These are phyloP conservation scores for Mesostigma viride DNA, from an alignment of 139 green algal species.

Conservation along the genomic window DNA sequence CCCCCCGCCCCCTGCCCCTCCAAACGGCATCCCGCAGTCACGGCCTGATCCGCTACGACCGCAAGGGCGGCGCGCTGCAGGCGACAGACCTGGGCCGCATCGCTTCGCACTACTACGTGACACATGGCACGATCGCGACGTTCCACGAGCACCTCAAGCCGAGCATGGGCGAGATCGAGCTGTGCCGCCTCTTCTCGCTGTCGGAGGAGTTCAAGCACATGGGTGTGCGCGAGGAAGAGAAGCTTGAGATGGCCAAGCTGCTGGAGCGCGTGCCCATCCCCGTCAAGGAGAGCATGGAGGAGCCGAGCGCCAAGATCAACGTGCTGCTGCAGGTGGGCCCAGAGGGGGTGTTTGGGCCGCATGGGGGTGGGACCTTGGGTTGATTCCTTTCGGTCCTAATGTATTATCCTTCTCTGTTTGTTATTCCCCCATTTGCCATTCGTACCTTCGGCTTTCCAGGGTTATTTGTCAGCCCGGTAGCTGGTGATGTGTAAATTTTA, in stretches of 20 bases:
- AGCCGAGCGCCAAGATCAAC: slow-evolving; percentile 80
- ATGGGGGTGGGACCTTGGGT: no score
- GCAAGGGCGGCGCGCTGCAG: slow-evolving; percentile 73
- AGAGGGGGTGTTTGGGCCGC: no score
- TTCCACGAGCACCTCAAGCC: slow-evolving; percentile 95
- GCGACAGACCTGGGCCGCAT: slow-evolving; percentile 87
- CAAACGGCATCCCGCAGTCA: no score
- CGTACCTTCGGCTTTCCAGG: not conserved
- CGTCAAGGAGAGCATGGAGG: slow-evolving; percentile 92
- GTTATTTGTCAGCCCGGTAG: not conserved
- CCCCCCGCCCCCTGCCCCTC: no score
- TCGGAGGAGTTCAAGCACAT: slow-evolving; percentile 84
- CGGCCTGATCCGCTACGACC: slow-evolving; percentile 87
- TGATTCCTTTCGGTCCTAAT: not conserved
- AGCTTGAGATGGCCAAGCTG: slow-evolving; percentile 95
- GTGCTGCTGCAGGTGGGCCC: slow-evolving; percentile 28
- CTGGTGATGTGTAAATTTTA: no score
- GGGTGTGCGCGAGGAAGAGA: slow-evolving; percentile 91
- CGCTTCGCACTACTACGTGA: slow-evolving; percentile 95
- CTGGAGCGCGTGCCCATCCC: slow-evolving; percentile 94
- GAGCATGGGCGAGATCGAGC: slow-evolving; percentile 95
- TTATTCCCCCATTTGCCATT: not conserved
- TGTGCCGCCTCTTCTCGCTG: slow-evolving; percentile 83
- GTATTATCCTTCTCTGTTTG: not conserved
- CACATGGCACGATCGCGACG: slow-evolving; percentile 76